These are phyloP conservation scores for Paraurostyla sp. DNA, from an alignment of 73 alveolate species.

Conservation along the genomic window DNA sequence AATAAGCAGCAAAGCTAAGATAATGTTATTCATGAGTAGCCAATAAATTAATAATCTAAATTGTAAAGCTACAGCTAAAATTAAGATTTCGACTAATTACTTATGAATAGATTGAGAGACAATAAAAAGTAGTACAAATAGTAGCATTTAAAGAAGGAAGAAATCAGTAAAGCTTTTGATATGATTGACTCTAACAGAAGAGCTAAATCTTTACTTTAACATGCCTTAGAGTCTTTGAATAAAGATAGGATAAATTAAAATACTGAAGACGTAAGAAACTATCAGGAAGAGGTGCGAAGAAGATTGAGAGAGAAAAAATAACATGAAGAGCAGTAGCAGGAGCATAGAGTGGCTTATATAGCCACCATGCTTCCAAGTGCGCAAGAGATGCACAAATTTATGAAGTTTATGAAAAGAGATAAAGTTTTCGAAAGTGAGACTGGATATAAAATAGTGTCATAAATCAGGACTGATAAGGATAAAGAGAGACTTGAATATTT, in stretches of 20 bases:
- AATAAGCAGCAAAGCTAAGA: background rate
- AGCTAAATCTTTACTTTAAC: conserved; percentile 17
- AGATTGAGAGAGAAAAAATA: conserved; percentile 41
- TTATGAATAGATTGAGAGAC: background rate
- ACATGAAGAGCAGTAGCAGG: background rate
- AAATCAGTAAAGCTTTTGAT: conserved; percentile 21
- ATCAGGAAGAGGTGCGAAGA: conserved; percentile 38
- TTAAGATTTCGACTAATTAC: background rate
- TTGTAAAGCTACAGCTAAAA: background rate
- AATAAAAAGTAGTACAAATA: background rate
- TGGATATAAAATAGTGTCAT: conserved; percentile 35
- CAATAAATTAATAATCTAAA: background rate
- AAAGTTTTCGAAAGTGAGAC: conserved; percentile 52
- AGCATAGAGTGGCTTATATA: conserved; percentile 20
- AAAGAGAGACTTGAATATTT: conserved; percentile 55
- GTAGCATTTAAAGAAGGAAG: background rate
- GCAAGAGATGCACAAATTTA: conserved; percentile 50
- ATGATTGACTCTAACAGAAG: conserved; percentile 12
- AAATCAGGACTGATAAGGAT: conserved; percentile 45
- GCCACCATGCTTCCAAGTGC: conserved; percentile 63
- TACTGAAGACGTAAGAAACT: background rate
- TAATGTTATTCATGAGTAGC: background rate
- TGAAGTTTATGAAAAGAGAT: conserved; percentile 49
- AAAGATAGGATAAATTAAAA: background rate
- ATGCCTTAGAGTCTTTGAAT: conserved; percentile 7